Base-by-base conservation (phyloP, 129 eudicot genomes). In the Centrapalus pauciflorus region DNA sequence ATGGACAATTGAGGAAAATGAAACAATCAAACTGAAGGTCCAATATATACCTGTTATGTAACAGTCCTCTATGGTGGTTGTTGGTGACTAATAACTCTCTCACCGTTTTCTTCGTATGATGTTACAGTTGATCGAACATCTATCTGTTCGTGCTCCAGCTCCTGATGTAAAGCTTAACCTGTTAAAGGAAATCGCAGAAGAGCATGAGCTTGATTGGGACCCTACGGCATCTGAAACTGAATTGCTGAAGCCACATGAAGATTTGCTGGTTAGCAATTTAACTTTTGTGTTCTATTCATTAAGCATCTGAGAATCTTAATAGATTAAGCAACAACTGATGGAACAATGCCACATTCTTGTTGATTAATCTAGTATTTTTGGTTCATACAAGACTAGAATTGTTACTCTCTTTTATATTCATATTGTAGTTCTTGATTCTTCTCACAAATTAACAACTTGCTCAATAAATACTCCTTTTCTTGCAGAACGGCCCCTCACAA, bases 131-230 rank as follows among this genome's bases (percentile, higher is more conserved):
- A 55, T 93, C 13, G 95, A 88, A 64, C 81, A 85, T 75, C 74
- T 93, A 43, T 88, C 98, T 5, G 77, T 93, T 41, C 95, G 96
- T 70, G 98, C 98, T 61, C 98, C 98, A 37, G 63, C 89, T 37
- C 86, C 96, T 60, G 98, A 86, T 69, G 90, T 82, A 72, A 93
- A 93, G 73, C 76, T 91, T 74, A 91, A 88, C 77, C 82, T 91
- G 71, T 57, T 91, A 27, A 89, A 86, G 79, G 98, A 88, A 79
- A 93, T 93, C 38, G 98, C 95, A 14, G 95, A 88, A 61, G 98
- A 91, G 73, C 88, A 91, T 59, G 87, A 83, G 68, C 73, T 93
- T 63, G 98, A 93, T 60, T 93, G 98, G 98, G 98, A 93, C 80
- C 87, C 98, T 46, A 69, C 87, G 65, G 87, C 87, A 49, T 83